Evolutionary conservation across 192 early-diverging fungal genomes (phyloP).

Genomic region (Coemansia sp.): DNA sequence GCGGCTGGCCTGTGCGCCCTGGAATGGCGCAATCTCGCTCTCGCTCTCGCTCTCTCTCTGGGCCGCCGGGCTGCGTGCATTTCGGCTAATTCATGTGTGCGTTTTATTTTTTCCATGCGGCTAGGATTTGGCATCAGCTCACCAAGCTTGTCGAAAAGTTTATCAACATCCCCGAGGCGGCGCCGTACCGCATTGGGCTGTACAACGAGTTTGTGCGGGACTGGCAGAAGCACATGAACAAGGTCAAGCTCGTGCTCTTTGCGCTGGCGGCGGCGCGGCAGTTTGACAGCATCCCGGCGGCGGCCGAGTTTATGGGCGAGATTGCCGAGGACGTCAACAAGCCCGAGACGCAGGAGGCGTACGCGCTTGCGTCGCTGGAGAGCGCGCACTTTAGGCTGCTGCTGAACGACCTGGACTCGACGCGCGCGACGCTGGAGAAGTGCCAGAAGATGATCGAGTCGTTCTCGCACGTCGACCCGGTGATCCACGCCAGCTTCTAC

Average conservation of each 20-base stretch:
- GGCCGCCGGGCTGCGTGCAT: too few species aligned
- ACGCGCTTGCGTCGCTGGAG: conserved; percentile 81
- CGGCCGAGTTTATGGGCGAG: conserved; percentile 70
- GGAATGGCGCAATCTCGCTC: too few species aligned
- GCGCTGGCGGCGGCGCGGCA: conserved; percentile 72
- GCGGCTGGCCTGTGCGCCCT: too few species aligned
- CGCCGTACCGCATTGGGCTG: conserved; percentile 70
- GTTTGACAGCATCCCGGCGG: conserved; percentile 65
- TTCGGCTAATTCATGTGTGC: too few species aligned
- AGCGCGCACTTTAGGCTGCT: conserved; percentile 79
- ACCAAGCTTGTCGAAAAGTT: conserved; percentile 78
- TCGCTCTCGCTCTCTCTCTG: too few species aligned
- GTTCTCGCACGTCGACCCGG: conserved; percentile 64
- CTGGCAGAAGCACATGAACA: conserved; percentile 94
- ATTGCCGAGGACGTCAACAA: conserved; percentile 70
- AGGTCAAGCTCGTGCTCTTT: conserved; percentile 83
- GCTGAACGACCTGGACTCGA: conserved; percentile 75
- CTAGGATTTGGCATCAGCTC: conserved; percentile 97
- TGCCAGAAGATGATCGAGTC: conserved; percentile 70
- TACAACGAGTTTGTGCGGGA: conserved; percentile 92
- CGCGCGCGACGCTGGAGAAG: conserved; percentile 78
- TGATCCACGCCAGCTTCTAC: conserved; percentile 93
- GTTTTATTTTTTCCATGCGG: neutral
- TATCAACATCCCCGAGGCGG: conserved; percentile 71
- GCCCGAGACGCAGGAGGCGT: conserved; percentile 73